Percentiles rank a stretch among this genome's conserved stretches.
Conservation (phyloP, 257 asterid genomes). For the Jacaranda copaia region DNA sequence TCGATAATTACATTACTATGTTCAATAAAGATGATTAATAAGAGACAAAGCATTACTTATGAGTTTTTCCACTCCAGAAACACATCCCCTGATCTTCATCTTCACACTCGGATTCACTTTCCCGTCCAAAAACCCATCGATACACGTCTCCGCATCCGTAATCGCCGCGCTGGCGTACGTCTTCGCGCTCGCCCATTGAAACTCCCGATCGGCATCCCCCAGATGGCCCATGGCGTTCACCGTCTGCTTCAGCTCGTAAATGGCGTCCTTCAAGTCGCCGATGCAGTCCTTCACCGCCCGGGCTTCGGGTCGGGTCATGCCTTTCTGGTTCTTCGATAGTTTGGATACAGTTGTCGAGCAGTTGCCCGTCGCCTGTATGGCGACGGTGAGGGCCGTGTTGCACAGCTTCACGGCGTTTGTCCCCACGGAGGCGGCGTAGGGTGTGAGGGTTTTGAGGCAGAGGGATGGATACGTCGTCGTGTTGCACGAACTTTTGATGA, state of each 20-base stretch:
- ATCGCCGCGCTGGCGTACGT: slow-evolving; percentile 84
- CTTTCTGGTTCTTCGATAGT: slow-evolving; percentile 39
- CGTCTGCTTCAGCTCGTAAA: slow-evolving; percentile 63
- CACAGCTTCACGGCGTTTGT: slow-evolving; percentile 54
- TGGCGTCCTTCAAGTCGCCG: slow-evolving; percentile 63
- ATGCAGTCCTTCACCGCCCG: slow-evolving; percentile 62
- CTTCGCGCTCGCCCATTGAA: slow-evolving; percentile 69
- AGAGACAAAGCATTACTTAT: slow-evolving; percentile 69
- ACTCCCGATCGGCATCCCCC: slow-evolving; percentile 47
- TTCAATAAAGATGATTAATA: slow-evolving; percentile 64
- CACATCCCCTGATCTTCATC: slow-evolving; percentile 47
- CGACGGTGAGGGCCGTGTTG: slow-evolving; percentile 57
- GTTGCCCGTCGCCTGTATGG: slow-evolving; percentile 47
- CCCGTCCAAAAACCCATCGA: slow-evolving; percentile 52
- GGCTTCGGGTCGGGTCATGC: slow-evolving; percentile 43
- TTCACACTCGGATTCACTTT: slow-evolving; percentile 42
- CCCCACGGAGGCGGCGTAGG: slow-evolving; percentile 58
- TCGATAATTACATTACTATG: not conserved
- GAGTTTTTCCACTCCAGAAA: slow-evolving; percentile 39
- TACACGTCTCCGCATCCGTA: slow-evolving; percentile 73
- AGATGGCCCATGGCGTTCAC: slow-evolving; percentile 55
- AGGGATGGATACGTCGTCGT: slow-evolving; percentile 57
- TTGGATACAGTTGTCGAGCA: slow-evolving; percentile 45
- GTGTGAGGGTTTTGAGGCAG: slow-evolving; percentile 62
- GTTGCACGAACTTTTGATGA: slow-evolving; percentile 55